Evolutionary conservation across 2,329 filamentous ascomycete species (phyloP), one percentile per base, ranked within the genome.

Genomic region (Colletotrichum liaoningense): DNA sequence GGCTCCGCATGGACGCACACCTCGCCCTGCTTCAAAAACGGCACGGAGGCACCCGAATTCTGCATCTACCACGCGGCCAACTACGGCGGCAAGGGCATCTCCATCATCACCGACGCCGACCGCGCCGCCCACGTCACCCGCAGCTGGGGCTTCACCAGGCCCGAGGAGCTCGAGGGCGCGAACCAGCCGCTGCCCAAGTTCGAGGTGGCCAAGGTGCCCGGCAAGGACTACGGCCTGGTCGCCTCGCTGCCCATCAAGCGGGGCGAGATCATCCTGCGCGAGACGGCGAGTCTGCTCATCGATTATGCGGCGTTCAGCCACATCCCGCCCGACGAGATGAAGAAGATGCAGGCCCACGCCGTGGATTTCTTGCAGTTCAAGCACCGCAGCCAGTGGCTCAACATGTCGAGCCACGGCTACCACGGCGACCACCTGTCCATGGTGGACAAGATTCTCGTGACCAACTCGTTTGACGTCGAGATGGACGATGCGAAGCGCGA

Each of bases 191-290:
- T 74, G 49, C 66, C 58, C 42, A 79, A 76, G 55, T 84, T 81
- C 77, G 75, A 78, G 57, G 78, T 84, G n/a, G 79, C 79, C 28
- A 78, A 78, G 11, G 79, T 85, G 38, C 81, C 81, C 8, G 83
- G 83, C 35, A 85, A 84, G 73, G 83, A 80, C 52, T 96, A 79
- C 72, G 84, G 84, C 33, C 74, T 84, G 5, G 78, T 84, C 7
- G 83, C 84, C 12, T 80, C 75, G 5, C 67, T 75, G 38, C 77
- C 76, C 73, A 81, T 85, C 74, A 71, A 75, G 35, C 77, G 82
- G 38, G 83, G 83, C 49, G 83, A 84, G 63, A 76, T 78, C 57
- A 81, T 85, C 76, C 80, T 84, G 77, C 80, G 79, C 71, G 81
- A 81, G 74, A 84, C 83, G 57, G 79, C 80, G 11, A 82, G 81